Evolutionary conservation across 148 eudicot species (phyloP), one percentile per base, ranked within the genome.

Genomic region (Suaeda aralocaspica): DNA sequence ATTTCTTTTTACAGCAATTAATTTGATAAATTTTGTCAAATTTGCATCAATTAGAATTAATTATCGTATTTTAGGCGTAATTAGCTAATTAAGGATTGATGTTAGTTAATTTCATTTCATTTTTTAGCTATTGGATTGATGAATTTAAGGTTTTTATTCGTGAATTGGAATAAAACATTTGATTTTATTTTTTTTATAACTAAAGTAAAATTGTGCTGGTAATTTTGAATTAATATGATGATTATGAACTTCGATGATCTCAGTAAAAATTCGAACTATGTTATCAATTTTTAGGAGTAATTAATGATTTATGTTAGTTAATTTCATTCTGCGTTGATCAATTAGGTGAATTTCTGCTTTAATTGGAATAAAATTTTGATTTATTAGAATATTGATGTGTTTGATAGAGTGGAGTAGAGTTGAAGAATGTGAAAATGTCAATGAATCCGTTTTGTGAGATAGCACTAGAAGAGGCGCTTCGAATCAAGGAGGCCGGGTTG

Each of bases 391-490:
- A 18, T 19, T 60, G 25, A 0, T 60, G 61, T 60, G 26, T 19
- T 52, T 52, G 46, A 55, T 82, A 90, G 97, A 89, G 81, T 34
- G 99, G 99, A 1, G 96, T 94, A 6, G 99, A 91, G 77, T 87
- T 90, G 15, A 79, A 74, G 50, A 94, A 94, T 66, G 90, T 89
- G 67, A 94, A 94, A 84, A 94, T 94, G 97, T 94, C 99, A 51
- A 94, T 94, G 99, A 89, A 94, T 79, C 99, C 99, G 6, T 94
- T 94, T 58, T 94, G 99, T 53, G 99, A 94, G 71, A 94, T 94
- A 39, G 99, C 88, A 0, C 57, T 94, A n/a, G 99, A 94, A 75
- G 99, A 94, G 74, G 99, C 99, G 8, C 69, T 94, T n/a, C 81
- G 87, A 31, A 80, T 94, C 14, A 77, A 67, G 69, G 96, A 94